A percentile compares a stretch with the other conserved stretches of the same genome.
These are phyloP conservation scores for Medicago ruthenica DNA, from an alignment of 306 rosid genomes.

Conservation along the genomic window DNA sequence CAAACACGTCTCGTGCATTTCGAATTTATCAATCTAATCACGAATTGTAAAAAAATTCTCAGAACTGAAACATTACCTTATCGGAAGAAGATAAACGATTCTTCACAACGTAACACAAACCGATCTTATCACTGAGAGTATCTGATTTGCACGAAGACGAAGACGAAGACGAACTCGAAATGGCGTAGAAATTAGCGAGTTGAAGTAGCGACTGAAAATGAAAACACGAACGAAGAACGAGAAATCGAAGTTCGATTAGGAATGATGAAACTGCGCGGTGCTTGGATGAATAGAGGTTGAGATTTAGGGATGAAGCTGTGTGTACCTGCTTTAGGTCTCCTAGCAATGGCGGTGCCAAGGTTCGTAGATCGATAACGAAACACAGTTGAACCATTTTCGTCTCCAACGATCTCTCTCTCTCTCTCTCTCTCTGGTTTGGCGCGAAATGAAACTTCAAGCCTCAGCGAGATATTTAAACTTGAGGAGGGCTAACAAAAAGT, in stretches of 20 bases:
- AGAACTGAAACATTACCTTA: constrained; percentile 50
- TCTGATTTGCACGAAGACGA: constrained; percentile 38
- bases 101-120: constrained; percentile 65
- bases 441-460: constrained; percentile 36
- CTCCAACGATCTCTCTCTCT: constrained; percentile 32
- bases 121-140: constrained; percentile 57
- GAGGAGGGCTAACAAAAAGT: no score
- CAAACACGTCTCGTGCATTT: constrained; percentile 38
- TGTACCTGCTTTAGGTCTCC: constrained; percentile 62
- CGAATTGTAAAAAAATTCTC: neutral
- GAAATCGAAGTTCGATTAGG: constrained; percentile 30
- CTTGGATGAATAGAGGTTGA: neutral
- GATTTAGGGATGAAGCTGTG: neutral
- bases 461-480: constrained; percentile 33
- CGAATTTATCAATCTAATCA: constrained; percentile 12
- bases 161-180: constrained; percentile 50
- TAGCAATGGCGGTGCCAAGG: constrained; percentile 69
- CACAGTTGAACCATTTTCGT: constrained; percentile 69
- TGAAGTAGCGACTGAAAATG: constrained; percentile 71
- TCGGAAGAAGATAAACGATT: constrained; percentile 53
- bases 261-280: constrained; percentile 2
- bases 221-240: constrained; percentile 20
- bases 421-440: constrained; percentile 49
- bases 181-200: constrained; percentile 73
- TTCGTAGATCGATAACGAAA: constrained; percentile 72